Base-by-base conservation (phyloP, 805 yeast species). In the Tetrapisispora iriomotensis region DNA sequence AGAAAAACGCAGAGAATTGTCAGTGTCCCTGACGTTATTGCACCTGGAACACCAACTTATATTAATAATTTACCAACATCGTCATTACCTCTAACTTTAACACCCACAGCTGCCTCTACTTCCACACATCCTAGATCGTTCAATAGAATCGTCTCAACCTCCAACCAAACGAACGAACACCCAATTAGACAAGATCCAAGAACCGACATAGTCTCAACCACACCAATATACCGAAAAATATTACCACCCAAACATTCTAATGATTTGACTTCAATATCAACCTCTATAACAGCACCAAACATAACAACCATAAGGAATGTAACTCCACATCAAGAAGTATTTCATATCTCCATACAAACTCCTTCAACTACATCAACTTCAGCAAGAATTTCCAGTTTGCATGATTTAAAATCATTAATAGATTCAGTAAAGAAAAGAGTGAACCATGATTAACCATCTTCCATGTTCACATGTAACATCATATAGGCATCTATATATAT, bases 381-480 rank as follows among this genome's bases (percentile, higher is more conserved):
- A 13, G 30, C 18, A 7, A 30, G 36, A 19, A 30, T 42, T 12
- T 40, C 47, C 3, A 38, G 41, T 30, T 21, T 47, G 13, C 7
- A 31, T 14, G 54, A 53, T 29, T 39, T 53, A 30, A 45, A 44
- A 29, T 33, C 43, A 12, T 39, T 53, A 3, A 48, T 53, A 17
- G 56, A 50, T 14, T 49, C 55, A 1, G 58, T 53, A 12, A 51
- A 49, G 32, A 43, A 39, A n/a, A n/a, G n/a, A n/a, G n/a, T n/a
- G n/a, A n/a, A n/a, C n/a, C n/a, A n/a, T n/a, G n/a, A n/a, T n/a
- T n/a, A n/a, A n/a, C n/a, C n/a, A n/a, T n/a, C n/a, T n/a, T n/a
- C n/a, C n/a, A n/a, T n/a, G n/a, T n/a, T n/a, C n/a, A n/a, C n/a
- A n/a, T n/a, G n/a, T n/a, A n/a, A n/a, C n/a, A n/a, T n/a, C n/a